Evolutionary conservation across 345 rosid species (phyloP), one percentile per base, ranked within the genome.

Genomic region (Erucastrum elatum): DNA sequence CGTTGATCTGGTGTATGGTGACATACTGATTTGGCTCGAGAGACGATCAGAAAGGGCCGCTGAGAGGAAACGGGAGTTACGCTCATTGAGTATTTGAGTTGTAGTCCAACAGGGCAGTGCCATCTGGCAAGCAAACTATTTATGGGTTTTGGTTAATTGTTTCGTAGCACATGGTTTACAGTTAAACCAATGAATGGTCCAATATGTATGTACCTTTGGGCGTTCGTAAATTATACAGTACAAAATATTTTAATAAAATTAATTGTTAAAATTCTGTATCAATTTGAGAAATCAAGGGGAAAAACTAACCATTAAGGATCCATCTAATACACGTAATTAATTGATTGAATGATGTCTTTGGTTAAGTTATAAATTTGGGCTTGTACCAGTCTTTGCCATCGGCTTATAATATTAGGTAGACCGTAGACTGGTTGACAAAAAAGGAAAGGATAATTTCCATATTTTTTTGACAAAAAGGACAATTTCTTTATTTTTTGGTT

Each of bases 1-100:
- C 3, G 79, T 76, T 2, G 80, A 80, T 75, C 26, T 71, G 58
- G 80, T 80, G 9, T 80, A 55, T 17, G 80, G 80, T 21, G 80
- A 80, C 6, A 80, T 79, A 1, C 30, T 79, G 30, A 29, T 7
- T 1, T 79, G 82, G 82, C 75, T 79, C 3, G 70, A 75, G 29
- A 70, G 12, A 5, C 80, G 80, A 41, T 25, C 75, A 51, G 77
- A 30, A 74, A 64, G 27, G 49, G 60, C 66, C 8, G 27, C 71
- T 26, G 82, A 37, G 55, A 80, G 9, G 67, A 80, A 76, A 69
- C 21, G 34, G 25, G 37, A 59, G 58, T 17, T 44, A 67, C 74
- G 74, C 77, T 12, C 75, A 66, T 68, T 21, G 21, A 21, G 21
- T 21, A 21, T 21, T 21, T 21, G 21, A 21, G 31, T 16, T 55